Conservation (phyloP, 257 asterid species). For the Solanum sejunctum region DNA sequence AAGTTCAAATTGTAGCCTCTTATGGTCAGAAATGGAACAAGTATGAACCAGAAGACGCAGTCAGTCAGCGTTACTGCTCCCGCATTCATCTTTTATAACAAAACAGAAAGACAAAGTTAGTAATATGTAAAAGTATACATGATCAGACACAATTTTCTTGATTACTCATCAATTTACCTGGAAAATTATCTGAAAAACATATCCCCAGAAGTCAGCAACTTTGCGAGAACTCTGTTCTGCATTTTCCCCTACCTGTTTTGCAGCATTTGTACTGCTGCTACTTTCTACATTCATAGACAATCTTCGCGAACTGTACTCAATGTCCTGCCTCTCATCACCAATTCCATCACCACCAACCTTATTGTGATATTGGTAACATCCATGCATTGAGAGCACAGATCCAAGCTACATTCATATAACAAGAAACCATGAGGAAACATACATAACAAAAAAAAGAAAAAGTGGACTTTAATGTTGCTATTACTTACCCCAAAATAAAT, state of each 20-base stretch:
- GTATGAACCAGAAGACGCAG: slow-evolving; percentile 76
- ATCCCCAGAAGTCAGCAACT: slow-evolving; percentile 62
- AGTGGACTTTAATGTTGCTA: background rate
- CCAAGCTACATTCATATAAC: slow-evolving; percentile 46
- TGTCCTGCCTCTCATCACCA: slow-evolving; percentile 1
- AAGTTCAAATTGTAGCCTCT: slow-evolving; percentile 65
- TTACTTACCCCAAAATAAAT: slow-evolving; percentile 73
- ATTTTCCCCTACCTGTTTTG: slow-evolving; percentile 15
- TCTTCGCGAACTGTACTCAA: slow-evolving; percentile 27
- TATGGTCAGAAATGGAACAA: slow-evolving; percentile 75
- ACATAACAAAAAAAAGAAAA: background rate
- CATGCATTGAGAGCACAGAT: slow-evolving; percentile 67
- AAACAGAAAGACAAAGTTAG: background rate
- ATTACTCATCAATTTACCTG: slow-evolving; percentile 34
- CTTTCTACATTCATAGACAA: slow-evolving; percentile 4
- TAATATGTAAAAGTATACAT: background rate
- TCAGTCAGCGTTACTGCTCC: slow-evolving; percentile 94
- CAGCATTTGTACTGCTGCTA: background rate
- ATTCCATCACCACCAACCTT: slow-evolving; percentile 2
- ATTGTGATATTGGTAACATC: slow-evolving; percentile 36
- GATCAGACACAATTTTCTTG: background rate
- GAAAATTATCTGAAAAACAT: slow-evolving; percentile 68
- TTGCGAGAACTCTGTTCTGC: slow-evolving; percentile 6
- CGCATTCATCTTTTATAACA: slow-evolving; percentile 58
- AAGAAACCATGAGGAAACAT: background rate